These are phyloP conservation scores for Sugiyamaella neomexicana DNA, from an alignment of 1,139 yeast genomes.

Conservation along the genomic window DNA sequence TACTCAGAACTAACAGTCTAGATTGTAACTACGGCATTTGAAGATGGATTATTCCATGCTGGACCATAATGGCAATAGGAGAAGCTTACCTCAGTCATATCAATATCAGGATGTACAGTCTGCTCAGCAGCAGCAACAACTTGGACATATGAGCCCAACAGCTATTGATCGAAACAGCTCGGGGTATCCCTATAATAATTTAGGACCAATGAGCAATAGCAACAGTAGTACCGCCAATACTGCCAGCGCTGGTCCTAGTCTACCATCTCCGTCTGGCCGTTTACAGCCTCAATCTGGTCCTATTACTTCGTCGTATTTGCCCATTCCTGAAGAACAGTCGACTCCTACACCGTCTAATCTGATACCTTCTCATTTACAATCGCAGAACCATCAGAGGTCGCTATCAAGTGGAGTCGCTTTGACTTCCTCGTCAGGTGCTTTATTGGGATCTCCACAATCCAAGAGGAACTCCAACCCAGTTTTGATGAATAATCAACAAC, in stretches of 20 bases:
- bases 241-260: not conserved
- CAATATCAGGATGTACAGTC: slow-evolving; percentile 25
- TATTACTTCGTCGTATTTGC: slow-evolving; percentile 8
- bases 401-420: slow-evolving; percentile 18
- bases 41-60: slow-evolving; percentile 13
- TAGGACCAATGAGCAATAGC: not conserved
- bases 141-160: slow-evolving; percentile 14
- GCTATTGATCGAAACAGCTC: not conserved
- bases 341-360: slow-evolving; percentile 1
- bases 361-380: not conserved
- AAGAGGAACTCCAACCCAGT: slow-evolving; percentile 15
- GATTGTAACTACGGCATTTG: too few species aligned
- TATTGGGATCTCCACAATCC: slow-evolving; percentile 10
- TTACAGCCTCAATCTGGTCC: slow-evolving; percentile 9
- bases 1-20: too few species aligned
- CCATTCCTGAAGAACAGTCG: slow-evolving; percentile 18
- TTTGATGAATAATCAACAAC: not conserved
- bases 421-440: not conserved
- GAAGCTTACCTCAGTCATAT: slow-evolving; percentile 10
- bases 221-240: not conserved
- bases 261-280: slow-evolving; percentile 8
- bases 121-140: slow-evolving; percentile 21
- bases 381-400: slow-evolving; percentile 16
- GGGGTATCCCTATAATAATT: not conserved
- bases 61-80: slow-evolving; percentile 8